phyloP scores from a whole-genome alignment of 148 eudicot genomes.

The Linanthus parryae region DNA sequence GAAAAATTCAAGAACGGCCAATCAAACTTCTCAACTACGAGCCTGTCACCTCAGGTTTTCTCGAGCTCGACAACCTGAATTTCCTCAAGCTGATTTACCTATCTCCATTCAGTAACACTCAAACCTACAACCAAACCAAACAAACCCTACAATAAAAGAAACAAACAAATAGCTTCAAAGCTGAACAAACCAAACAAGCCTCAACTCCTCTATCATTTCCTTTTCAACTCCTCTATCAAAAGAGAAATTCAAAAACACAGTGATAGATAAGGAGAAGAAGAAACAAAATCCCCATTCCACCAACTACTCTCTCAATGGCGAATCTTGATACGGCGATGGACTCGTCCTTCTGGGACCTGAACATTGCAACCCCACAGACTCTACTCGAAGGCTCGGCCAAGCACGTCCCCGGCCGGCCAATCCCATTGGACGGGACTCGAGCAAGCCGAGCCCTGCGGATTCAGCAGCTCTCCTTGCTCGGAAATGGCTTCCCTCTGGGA shows the following conservation, averaged over 20 bases:
- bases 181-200: too few species aligned
- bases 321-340: slow-evolving; percentile 77
- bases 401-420: slow-evolving; percentile 54
- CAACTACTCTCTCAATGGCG: too few species aligned
- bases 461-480: slow-evolving; percentile 51
- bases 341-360: slow-evolving; percentile 61
- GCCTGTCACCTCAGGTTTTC: too few species aligned
- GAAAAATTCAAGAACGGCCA: too few species aligned
- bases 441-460: slow-evolving; percentile 45
- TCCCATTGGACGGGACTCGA: slow-evolving; percentile 55
- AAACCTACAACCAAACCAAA: too few species aligned
- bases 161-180: too few species aligned
- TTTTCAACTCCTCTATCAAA: not conserved
- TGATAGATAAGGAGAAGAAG: not conserved
- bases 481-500: slow-evolving; percentile 74
- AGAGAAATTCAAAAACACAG: not conserved
- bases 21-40: too few species aligned
- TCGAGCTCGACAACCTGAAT: too few species aligned
- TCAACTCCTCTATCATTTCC: not conserved
- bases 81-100: too few species aligned
- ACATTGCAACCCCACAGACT: slow-evolving; percentile 45
- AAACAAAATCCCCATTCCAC: too few species aligned
- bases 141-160: too few species aligned
- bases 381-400: slow-evolving; percentile 47
- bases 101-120: too few species aligned